phyloP scores from a whole-genome alignment of 2,329 filamentous ascomycete species.

The Aspergillus hiratsukae region DNA sequence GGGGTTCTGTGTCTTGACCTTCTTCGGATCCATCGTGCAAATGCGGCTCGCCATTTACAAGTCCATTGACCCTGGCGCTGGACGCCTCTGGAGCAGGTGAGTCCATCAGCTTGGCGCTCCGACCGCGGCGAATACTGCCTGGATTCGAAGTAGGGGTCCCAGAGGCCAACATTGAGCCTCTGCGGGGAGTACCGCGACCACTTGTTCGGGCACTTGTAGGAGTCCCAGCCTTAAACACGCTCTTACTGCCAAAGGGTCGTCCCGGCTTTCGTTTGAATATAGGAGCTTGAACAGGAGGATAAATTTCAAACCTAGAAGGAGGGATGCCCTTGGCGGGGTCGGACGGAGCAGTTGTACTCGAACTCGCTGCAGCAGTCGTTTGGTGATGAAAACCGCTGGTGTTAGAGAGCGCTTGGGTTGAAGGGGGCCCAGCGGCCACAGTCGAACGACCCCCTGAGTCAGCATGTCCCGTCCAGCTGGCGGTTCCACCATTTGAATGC shows the following conservation, averaged over 20 bases:
- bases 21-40: constrained; percentile 7
- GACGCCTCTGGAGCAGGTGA: constrained; percentile 25
- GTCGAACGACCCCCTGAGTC: constrained; percentile 13
- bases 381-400: constrained; percentile 25
- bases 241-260: constrained; percentile 34
- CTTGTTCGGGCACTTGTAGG: constrained; percentile 30
- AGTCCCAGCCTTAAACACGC: constrained; percentile 23
- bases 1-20: not conserved
- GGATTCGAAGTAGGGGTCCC: constrained; percentile 27
- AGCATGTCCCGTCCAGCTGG: constrained; percentile 15
- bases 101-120: constrained; percentile 31
- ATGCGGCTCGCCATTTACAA: constrained; percentile 13
- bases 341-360: constrained; percentile 11
- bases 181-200: constrained; percentile 35
- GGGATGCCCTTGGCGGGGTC: constrained; percentile 36
- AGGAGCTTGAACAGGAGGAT: constrained; percentile 37
- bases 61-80: constrained; percentile 20
- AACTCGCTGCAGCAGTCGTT: constrained; percentile 10
- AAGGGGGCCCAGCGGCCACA: constrained; percentile 34
- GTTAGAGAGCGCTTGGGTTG: constrained; percentile 27
- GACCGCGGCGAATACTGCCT: constrained; percentile 30
- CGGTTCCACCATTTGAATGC: constrained; percentile 6
- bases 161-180: constrained; percentile 24
- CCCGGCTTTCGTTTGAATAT: constrained; percentile 34
- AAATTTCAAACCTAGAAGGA: constrained; percentile 41